These are phyloP conservation scores for Gossypium longicalyx DNA, from an alignment of 345 rosid species.

Conservation along the genomic window DNA sequence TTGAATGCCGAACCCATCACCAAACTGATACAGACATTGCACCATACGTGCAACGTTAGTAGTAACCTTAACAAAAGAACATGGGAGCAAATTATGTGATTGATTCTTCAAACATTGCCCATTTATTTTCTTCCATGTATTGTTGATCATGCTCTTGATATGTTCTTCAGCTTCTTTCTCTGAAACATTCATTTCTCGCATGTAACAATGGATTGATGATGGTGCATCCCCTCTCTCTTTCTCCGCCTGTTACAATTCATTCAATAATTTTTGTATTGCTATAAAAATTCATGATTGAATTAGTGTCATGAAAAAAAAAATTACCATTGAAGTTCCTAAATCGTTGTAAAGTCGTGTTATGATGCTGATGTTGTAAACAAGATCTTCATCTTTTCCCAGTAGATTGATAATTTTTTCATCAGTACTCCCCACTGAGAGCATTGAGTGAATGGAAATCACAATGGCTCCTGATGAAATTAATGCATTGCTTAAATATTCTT, in stretches of 20 bases:
- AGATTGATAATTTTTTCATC: conserved; percentile 1
- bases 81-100: conserved; percentile 11
- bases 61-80: conserved; percentile 19
- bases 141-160: conserved; percentile 24
- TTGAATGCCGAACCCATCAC: conserved; percentile 48
- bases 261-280: too few relatives aligned
- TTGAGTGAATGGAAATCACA: conserved; percentile 29
- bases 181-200: conserved; percentile 35
- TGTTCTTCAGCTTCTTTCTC: conserved; percentile 35
- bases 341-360: conserved; percentile 52
- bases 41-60: conserved; percentile 39
- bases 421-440: conserved; percentile 17
- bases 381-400: conserved; percentile 20
- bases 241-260: conserved; percentile 31
- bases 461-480: conserved; percentile 42
- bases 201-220: conserved; percentile 37
- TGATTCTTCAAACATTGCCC: conserved; percentile 6
- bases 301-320: too few relatives aligned
- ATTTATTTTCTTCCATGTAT: conserved; percentile 41
- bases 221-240: conserved; percentile 53
- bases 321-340: conserved; percentile 40
- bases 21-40: conserved; percentile 38
- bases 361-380: conserved; percentile 28
- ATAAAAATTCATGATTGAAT: too few relatives aligned
- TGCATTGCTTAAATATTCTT: conserved; percentile 42